A percentile compares a stretch with the other conserved stretches of the same genome.
Conservation (phyloP, 2,329 filamentous ascomycete genomes). For the Scorias spongiosa region DNA sequence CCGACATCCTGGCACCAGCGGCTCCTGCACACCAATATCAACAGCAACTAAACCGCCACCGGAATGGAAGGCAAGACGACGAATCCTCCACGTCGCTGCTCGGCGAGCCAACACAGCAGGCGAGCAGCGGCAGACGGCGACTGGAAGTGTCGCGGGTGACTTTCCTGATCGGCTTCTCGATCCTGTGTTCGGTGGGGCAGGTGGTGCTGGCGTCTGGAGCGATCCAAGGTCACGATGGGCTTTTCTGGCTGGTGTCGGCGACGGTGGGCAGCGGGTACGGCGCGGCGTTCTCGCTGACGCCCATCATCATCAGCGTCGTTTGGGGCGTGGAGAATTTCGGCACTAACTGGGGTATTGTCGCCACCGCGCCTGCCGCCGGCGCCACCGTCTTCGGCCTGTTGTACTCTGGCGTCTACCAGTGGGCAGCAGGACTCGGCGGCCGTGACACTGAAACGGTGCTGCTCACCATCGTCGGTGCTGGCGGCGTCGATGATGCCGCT, state of each 20-base stretch:
- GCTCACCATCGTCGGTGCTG: conserved; percentile 26
- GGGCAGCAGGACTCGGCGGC: conserved; percentile 33
- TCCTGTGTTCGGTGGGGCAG: conserved; percentile 59
- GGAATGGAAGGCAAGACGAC: conserved; percentile 28
- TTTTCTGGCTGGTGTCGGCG: conserved; percentile 75
- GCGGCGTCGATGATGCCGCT: conserved; percentile 17
- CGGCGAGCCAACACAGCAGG: conserved; percentile 12
- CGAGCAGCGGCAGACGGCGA: conserved; percentile 6
- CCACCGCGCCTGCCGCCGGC: conserved; percentile 76
- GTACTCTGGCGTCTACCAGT: conserved; percentile 72
- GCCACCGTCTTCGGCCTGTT: conserved; percentile 80
- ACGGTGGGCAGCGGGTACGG: conserved; percentile 85
- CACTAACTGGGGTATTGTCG: conserved; percentile 93
- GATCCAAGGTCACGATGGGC: conserved; percentile 56
- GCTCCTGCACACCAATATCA: conserved; percentile 40
- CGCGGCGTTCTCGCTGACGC: conserved; percentile 74
- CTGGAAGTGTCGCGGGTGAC: conserved; percentile 60
- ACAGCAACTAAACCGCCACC: too few relatives aligned
- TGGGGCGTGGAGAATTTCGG: conserved; percentile 99
- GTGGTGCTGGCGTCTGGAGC: conserved; percentile 61
- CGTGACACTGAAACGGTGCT: conserved; percentile 13
- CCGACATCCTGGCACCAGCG: conserved; percentile 63
- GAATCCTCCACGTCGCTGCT: conserved; percentile 20
- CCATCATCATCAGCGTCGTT: conserved; percentile 88
- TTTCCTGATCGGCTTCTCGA: conserved; percentile 62